Evolutionary conservation across 345 rosid genomes (phyloP).

Genomic region (Adansonia digitata): DNA sequence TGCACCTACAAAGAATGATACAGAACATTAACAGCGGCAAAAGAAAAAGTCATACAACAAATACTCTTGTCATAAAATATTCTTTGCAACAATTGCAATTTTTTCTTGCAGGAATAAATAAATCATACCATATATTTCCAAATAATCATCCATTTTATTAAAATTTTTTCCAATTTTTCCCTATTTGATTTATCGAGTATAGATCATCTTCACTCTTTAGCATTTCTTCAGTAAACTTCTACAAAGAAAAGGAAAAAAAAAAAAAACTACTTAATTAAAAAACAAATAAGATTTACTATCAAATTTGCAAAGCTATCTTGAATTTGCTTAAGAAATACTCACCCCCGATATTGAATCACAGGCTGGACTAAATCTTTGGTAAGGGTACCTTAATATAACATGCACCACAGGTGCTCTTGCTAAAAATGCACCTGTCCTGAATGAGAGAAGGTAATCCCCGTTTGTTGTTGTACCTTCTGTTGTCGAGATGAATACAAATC

Average conservation of each 20-base stretch:
- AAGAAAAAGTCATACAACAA: neutral
- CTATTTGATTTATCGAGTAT: neutral
- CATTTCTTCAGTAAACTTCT: neutral
- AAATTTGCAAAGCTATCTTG: neutral
- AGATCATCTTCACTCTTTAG: neutral
- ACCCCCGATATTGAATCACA: conserved; percentile 99
- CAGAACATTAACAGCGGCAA: neutral
- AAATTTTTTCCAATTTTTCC: neutral
- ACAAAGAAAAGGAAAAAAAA: neutral
- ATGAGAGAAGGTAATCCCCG: conserved; percentile 88
- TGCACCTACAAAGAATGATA: conserved; percentile 48
- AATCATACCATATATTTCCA: neutral
- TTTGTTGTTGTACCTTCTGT: conserved; percentile 99
- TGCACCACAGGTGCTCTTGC: conserved; percentile 87
- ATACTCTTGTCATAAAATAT: neutral
- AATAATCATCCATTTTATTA: neutral
- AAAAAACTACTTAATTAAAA: neutral
- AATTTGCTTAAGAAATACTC: conserved; percentile 27
- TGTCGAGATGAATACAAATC: conserved; percentile 20
- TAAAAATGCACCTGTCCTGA: conserved; percentile 96
- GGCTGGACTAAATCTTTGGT: conserved; percentile 82
- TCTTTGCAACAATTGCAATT: neutral
- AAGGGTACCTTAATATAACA: conserved; percentile 80
- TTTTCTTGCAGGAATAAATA: neutral
- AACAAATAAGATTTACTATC: neutral